These are phyloP conservation scores for Suhomyces atakaporum DNA, from an alignment of 1,139 yeast genomes.

Conservation along the genomic window DNA sequence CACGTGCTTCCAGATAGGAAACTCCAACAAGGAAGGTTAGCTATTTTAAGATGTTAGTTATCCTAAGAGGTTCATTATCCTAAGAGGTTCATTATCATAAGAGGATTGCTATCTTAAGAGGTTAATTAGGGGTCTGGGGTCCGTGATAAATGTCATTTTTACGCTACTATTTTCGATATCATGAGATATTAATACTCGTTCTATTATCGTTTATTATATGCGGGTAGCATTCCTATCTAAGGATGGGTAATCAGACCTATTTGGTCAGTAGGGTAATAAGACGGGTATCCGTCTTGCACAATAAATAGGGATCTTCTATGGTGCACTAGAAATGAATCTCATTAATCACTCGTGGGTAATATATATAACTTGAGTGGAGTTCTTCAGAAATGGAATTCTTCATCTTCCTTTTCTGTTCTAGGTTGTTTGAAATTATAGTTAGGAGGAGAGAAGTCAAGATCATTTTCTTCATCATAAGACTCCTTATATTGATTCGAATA, in stretches of 20 bases:
- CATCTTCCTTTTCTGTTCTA: constrained; percentile 11
- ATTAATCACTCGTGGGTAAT: not conserved
- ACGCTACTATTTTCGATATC: not conserved
- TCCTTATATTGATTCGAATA: constrained; percentile 5
- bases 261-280: not conserved
- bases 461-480: constrained; percentile 12
- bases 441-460: constrained; percentile 12
- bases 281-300: not conserved
- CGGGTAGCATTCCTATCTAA: constrained; percentile 1
- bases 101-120: no score
- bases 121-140: no score
- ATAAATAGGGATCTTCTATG: not conserved
- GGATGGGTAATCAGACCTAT: constrained; percentile 1
- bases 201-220: constrained; percentile 1
- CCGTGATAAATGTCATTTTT: no score
- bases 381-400: constrained; percentile 19
- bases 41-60: no score
- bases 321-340: constrained; percentile 2
- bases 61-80: no score
- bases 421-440: constrained; percentile 2
- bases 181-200: not conserved
- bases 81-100: not conserved
- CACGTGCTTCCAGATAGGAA: constrained; percentile 1
- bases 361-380: not conserved
- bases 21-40: not conserved